Evolutionary conservation across 192 early-diverging fungal genomes (phyloP), one percentile per base, ranked within the genome.

Genomic region (Rhizoclosmatium sp.): DNA sequence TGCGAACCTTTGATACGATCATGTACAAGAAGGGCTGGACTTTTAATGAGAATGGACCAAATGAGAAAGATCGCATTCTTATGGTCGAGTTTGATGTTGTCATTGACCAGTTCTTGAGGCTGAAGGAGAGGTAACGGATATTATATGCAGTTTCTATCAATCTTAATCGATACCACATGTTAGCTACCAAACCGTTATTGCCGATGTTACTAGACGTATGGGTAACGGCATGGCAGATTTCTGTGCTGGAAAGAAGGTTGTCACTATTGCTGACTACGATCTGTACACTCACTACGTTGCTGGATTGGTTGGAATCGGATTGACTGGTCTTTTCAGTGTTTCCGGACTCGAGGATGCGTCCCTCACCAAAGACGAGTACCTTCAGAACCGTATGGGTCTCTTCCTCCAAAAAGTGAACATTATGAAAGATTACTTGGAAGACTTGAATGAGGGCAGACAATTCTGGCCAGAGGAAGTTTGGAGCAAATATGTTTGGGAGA

Each of bases 381-480:
- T 88, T 47, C 82, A 97, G 75, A 97, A 98, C 84, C 91, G 92
- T 49, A 99, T 99, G 97, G 98, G 98, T 45, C 87, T 95, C 65
- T 99, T 99, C 83, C 86, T 99, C 78, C 98, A 99, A 91, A 99
- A 99, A 88, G 92, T 93, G 48, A 99, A 99, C 82, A 99, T 99
- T 65, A 93, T 94, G 46, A 95, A 98, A 47, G 98, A 99, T 84
- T 98, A 93, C 79, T 84, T 93, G 76, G 95, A 97, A 78, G 98
- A 99, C 78, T 78, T 96, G 65, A 81, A 90, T 19, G 95, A 98
- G 54, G 94, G 94, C 2, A 86, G 98, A 67, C 88, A 91, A 69
- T 99, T 99, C 89, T 99, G 98, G 98, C 98, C 98, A 48, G 90
- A 93, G 80, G 93, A 92, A 61, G 93, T 99, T 56, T 99, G 97